phyloP scores from a whole-genome alignment of 768 basidiomycete species.

The Hypsizygus marmoreus region DNA sequence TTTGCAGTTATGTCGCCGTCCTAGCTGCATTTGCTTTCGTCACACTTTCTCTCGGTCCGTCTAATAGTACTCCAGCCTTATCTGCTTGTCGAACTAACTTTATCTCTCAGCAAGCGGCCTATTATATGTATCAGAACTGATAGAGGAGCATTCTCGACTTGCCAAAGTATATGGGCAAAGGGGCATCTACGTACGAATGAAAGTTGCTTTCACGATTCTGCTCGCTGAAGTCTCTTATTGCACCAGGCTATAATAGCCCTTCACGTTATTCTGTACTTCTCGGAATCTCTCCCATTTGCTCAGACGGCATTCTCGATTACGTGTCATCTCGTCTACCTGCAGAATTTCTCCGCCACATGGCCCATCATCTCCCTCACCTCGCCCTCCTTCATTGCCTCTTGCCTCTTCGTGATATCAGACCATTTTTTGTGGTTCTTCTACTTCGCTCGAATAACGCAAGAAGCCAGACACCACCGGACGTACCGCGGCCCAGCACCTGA shows the following conservation, averaged over 20 bases:
- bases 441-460: constrained; percentile 74
- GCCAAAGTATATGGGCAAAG: constrained; percentile 85
- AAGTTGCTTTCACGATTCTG: constrained; percentile 30
- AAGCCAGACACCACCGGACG: constrained; percentile 54
- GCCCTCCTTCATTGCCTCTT: constrained; percentile 80
- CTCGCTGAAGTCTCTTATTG: constrained; percentile 7
- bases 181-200: constrained; percentile 86
- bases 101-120: constrained; percentile 78
- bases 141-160: constrained; percentile 86
- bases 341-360: constrained; percentile 90
- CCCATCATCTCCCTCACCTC: constrained; percentile 93
- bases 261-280: constrained; percentile 75
- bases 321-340: constrained; percentile 88
- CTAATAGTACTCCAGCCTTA: neutral
- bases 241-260: constrained; percentile 74
- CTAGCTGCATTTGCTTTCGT: constrained; percentile 84
- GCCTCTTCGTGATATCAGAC: constrained; percentile 80
- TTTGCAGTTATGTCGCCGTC: constrained; percentile 69
- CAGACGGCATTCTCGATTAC: constrained; percentile 77
- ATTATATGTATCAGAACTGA: constrained; percentile 91
- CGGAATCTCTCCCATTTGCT: constrained; percentile 77
- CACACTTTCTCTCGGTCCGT: constrained; percentile 85
- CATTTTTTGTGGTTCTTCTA: constrained; percentile 98
- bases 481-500: constrained; percentile 43
- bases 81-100: constrained; percentile 1